phyloP scores from a whole-genome alignment of 2,329 filamentous ascomycete genomes.

The Aspergillus phoenicis region DNA sequence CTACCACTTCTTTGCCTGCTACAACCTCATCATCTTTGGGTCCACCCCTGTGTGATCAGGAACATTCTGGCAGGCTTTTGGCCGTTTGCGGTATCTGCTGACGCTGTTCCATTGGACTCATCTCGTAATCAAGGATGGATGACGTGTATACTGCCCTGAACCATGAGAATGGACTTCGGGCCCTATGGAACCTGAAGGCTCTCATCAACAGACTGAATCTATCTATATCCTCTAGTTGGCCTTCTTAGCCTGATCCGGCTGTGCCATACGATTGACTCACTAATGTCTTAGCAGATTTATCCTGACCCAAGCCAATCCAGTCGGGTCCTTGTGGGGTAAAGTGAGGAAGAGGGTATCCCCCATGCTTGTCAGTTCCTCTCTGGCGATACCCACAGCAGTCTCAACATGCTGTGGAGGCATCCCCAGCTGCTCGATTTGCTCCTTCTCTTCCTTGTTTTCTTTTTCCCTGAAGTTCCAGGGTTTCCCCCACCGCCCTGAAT shows the following conservation, averaged over 20 bases:
- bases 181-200: not conserved
- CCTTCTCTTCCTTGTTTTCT: not conserved
- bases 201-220: not conserved
- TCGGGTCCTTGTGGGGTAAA: not conserved
- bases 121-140: not conserved
- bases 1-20: not conserved
- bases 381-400: not conserved
- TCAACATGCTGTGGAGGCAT: not conserved
- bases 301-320: not conserved
- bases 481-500: conserved; percentile 1
- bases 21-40: not conserved
- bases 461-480: not conserved
- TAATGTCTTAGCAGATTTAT: not conserved
- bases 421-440: not conserved
- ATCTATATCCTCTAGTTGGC: not conserved
- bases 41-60: conserved; percentile 6
- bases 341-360: not conserved
- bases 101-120: not conserved
- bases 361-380: not conserved
- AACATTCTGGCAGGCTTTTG: not conserved
- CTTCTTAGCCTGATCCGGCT: not conserved
- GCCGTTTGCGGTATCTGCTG: conserved; percentile 6
- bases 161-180: not conserved
- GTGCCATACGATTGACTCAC: not conserved
- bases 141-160: conserved; percentile 10